These are phyloP conservation scores for Parascedosporium putredinis DNA, from an alignment of 2,329 filamentous ascomycete genomes.

Conservation along the genomic window DNA sequence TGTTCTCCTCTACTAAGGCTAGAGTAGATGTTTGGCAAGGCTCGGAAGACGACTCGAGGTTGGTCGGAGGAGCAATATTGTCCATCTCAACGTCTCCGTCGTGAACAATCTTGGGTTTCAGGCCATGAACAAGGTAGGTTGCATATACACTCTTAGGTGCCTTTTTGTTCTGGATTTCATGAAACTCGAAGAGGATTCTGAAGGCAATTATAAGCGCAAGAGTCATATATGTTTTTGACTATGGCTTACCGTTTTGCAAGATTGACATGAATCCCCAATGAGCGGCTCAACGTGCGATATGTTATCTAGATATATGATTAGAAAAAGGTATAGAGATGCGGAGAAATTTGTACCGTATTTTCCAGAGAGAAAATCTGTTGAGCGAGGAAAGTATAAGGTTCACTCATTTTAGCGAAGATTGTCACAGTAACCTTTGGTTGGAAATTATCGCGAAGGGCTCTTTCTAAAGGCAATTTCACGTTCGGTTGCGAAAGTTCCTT, in stretches of 20 bases:
- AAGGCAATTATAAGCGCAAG: not conserved
- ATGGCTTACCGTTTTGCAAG: slow-evolving; percentile 87
- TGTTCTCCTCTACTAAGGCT: slow-evolving; percentile 60
- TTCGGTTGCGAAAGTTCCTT: too few relatives aligned
- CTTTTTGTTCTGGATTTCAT: slow-evolving; percentile 65
- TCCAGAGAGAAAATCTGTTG: slow-evolving; percentile 69
- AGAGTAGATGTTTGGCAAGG: slow-evolving; percentile 47
- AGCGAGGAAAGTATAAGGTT: too few relatives aligned
- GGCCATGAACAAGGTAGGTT: slow-evolving; percentile 78
- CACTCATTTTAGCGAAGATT: slow-evolving; percentile 28
- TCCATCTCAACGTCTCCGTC: slow-evolving; percentile 61
- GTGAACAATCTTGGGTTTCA: slow-evolving; percentile 24
- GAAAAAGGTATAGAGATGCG: slow-evolving; percentile 11
- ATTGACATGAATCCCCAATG: slow-evolving; percentile 75
- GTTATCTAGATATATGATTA: slow-evolving; percentile 52
- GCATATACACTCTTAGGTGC: slow-evolving; percentile 70
- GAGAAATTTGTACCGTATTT: slow-evolving; percentile 46
- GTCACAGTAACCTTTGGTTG: too few relatives aligned
- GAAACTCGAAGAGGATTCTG: slow-evolving; percentile 82
- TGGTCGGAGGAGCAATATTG: slow-evolving; percentile 49
- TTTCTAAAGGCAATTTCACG: too few relatives aligned
- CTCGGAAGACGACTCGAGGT: slow-evolving; percentile 36
- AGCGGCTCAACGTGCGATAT: slow-evolving; percentile 75
- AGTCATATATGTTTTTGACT: slow-evolving; percentile 17
- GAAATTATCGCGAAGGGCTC: too few relatives aligned